Conservation (phyloP, 805 yeast genomes). For the Ascoidea asiatica region DNA sequence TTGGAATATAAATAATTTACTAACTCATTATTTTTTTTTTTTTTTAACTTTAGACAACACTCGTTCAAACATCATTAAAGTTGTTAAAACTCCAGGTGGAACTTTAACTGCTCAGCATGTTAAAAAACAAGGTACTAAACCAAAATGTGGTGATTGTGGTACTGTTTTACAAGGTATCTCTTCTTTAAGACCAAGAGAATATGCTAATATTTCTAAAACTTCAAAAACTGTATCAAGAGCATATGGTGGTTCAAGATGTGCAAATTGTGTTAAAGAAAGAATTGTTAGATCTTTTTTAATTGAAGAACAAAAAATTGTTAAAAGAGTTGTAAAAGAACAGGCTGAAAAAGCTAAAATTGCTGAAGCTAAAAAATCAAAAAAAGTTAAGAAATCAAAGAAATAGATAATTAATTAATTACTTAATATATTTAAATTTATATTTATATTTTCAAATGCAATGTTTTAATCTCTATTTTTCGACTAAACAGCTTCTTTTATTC, state of each 20-base stretch:
- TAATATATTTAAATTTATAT: too few relatives aligned
- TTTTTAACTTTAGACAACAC: constrained; percentile 78
- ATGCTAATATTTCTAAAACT: constrained; percentile 89
- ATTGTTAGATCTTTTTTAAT: constrained; percentile 98
- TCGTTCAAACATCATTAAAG: constrained; percentile 98
- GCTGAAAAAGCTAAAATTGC: constrained; percentile 74
- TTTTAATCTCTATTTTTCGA: too few relatives aligned
- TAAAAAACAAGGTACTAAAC: constrained; percentile 81
- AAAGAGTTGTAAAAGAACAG: constrained; percentile 97
- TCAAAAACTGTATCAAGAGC: constrained; percentile 98
- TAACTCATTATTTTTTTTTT: constrained; percentile 12
- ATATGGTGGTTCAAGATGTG: constrained; percentile 99
- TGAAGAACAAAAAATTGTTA: constrained; percentile 99
- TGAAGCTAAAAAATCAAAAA: constrained; percentile 17
- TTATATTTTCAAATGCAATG: too few relatives aligned
- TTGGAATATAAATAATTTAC: too few relatives aligned
- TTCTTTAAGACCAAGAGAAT: constrained; percentile 96
- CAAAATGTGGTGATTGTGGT: constrained; percentile 86
- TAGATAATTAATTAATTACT: constrained; percentile 3
- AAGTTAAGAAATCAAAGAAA: constrained; percentile 8
- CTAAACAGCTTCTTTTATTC: too few relatives aligned
- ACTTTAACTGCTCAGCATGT: constrained; percentile 95
- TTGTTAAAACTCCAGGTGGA: constrained; percentile 99
- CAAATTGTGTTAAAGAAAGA: constrained; percentile 98
- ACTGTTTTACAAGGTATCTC: constrained; percentile 74